phyloP scores from a whole-genome alignment of 352 stramenopile species.

The Phytophthora chlamydospora region DNA sequence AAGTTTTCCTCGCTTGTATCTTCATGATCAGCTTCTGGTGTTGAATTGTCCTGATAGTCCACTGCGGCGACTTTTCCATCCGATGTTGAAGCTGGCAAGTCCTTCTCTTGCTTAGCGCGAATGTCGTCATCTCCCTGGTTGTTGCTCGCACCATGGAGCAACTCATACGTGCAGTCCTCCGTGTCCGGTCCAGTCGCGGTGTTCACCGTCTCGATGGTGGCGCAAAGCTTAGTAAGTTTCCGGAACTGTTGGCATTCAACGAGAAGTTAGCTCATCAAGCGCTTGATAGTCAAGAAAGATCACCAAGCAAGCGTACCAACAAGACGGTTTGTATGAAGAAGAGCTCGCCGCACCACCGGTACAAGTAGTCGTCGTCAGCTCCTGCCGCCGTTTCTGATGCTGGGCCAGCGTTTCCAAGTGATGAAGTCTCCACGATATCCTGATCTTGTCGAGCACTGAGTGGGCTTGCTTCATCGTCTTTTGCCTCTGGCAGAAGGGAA shows the following conservation, averaged over 20 bases:
- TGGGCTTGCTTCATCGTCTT: constrained; percentile 4
- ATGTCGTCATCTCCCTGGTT: constrained; percentile 1
- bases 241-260: constrained; percentile 36
- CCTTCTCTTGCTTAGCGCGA: background rate
- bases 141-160: constrained; percentile 26
- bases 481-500: constrained; percentile 39
- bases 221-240: constrained; percentile 35
- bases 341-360: constrained; percentile 66
- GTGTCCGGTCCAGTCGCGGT: constrained; percentile 36
- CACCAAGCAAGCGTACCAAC: constrained; percentile 33
- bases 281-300: background rate
- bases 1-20: background rate
- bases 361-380: constrained; percentile 59
- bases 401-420: background rate
- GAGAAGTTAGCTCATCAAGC: constrained; percentile 1
- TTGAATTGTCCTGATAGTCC: background rate
- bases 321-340: constrained; percentile 63
- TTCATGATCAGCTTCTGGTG: background rate
- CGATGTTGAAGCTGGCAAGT: background rate
- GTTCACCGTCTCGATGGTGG: constrained; percentile 22
- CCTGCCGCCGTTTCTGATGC: constrained; percentile 2
- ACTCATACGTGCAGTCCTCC: constrained; percentile 47
- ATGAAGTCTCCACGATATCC: constrained; percentile 5
- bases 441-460: constrained; percentile 8
- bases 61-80: background rate